These are phyloP conservation scores for Trichoderma breve DNA, from an alignment of 2,329 filamentous ascomycete genomes.

Conservation along the genomic window DNA sequence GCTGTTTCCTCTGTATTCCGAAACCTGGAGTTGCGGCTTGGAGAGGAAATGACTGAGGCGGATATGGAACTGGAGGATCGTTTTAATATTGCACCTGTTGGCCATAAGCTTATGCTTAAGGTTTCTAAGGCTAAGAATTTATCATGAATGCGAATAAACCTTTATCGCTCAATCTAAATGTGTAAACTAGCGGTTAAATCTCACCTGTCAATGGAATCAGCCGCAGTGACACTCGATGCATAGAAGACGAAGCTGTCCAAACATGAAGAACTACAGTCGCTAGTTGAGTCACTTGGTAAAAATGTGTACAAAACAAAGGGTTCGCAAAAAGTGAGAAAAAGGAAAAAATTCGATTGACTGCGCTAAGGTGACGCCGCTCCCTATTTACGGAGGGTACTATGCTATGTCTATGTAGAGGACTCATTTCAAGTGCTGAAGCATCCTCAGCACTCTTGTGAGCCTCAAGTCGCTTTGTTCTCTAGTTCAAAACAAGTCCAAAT, in stretches of 20 bases:
- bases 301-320: neutral
- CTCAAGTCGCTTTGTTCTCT: neutral
- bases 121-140: neutral
- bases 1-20: neutral
- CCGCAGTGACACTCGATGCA: neutral
- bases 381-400: neutral
- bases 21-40: neutral
- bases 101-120: neutral
- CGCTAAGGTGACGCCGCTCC: neutral
- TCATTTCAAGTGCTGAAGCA: neutral
- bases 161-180: neutral
- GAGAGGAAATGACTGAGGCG: slow-evolving; percentile 5
- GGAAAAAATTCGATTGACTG: neutral
- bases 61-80: neutral
- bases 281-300: neutral
- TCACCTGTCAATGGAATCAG: neutral
- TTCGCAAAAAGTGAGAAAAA: neutral
- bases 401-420: neutral
- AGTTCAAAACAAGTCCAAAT: neutral
- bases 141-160: neutral
- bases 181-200: neutral
- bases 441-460: neutral
- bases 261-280: neutral
- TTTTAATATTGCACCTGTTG: neutral
- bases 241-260: neutral